Conservation (phyloP, 305 asterid genomes). For the Fraxinus albicans region DNA sequence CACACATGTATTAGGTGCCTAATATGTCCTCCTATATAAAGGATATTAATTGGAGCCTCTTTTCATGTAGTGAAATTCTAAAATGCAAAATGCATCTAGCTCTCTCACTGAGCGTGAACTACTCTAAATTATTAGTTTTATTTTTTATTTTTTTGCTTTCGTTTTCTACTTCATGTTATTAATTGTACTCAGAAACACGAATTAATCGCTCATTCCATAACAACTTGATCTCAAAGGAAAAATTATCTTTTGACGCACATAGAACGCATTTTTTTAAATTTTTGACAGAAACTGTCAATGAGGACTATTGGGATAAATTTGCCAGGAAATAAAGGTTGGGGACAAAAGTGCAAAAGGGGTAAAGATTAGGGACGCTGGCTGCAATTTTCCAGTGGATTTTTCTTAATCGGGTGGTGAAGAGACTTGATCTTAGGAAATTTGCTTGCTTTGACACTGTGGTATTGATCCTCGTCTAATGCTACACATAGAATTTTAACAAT, state of each 20-base stretch:
- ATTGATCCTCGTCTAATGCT: neutral
- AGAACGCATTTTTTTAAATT: neutral
- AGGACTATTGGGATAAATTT: neutral
- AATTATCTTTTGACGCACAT: neutral
- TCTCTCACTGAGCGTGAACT: neutral
- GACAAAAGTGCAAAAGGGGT: neutral
- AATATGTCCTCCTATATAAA: neutral
- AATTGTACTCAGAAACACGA: neutral
- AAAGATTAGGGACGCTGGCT: neutral
- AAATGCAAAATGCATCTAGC: neutral
- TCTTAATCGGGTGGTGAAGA: neutral
- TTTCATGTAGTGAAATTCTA: neutral
- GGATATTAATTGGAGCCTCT: neutral
- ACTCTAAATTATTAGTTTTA: neutral
- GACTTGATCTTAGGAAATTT: neutral
- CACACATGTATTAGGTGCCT: neutral
- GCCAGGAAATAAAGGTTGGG: neutral
- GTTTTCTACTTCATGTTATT: neutral
- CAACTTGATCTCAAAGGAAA: neutral
- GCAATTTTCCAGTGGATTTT: neutral
- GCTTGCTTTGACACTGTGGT: neutral
- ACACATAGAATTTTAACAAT: neutral
- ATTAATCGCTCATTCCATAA: neutral
- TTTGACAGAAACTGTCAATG: neutral
- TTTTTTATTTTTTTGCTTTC: neutral